phyloP scores from a whole-genome alignment of 805 yeast species.

The Wickerhamomyces canadensis region DNA sequence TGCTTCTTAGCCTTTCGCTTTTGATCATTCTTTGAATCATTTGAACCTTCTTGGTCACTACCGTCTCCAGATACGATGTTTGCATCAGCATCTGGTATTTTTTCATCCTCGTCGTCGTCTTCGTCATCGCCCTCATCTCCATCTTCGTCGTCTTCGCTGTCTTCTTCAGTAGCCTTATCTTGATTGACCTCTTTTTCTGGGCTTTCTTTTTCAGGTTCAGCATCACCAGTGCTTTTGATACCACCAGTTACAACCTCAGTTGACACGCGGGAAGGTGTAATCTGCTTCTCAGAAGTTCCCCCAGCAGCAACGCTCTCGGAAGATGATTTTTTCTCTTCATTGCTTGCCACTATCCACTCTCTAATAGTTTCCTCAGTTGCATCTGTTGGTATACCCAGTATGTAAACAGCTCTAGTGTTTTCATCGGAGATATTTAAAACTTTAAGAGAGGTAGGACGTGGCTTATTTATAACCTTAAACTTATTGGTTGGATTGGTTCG shows the following conservation, averaged over 20 bases:
- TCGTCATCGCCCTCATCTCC: neutral
- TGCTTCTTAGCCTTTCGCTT: neutral
- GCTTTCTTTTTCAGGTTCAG: neutral
- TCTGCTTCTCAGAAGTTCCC: neutral
- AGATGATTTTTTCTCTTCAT: neutral
- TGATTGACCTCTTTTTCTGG: too few species aligned
- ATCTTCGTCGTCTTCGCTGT: neutral
- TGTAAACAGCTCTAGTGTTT: constrained; percentile 12
- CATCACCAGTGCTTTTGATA: neutral
- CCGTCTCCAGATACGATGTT: neutral
- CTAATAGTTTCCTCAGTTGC: constrained; percentile 13
- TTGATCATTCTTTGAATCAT: constrained; percentile 1
- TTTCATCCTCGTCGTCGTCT: neutral
- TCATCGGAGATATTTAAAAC: constrained; percentile 11
- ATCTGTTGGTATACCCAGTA: constrained; percentile 8
- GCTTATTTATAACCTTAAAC: too few species aligned
- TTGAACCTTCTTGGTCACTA: neutral
- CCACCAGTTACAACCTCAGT: neutral
- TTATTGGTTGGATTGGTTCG: too few species aligned
- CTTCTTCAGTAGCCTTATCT: neutral
- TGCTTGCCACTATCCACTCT: constrained; percentile 9
- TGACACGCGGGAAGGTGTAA: too few species aligned
- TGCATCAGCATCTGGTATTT: constrained; percentile 1
- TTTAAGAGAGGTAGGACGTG: constrained; percentile 2
- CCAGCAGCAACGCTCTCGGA: neutral